Evolutionary conservation across 2,329 filamentous ascomycete genomes (phyloP).

Genomic region (Colletotrichum aenigma): DNA sequence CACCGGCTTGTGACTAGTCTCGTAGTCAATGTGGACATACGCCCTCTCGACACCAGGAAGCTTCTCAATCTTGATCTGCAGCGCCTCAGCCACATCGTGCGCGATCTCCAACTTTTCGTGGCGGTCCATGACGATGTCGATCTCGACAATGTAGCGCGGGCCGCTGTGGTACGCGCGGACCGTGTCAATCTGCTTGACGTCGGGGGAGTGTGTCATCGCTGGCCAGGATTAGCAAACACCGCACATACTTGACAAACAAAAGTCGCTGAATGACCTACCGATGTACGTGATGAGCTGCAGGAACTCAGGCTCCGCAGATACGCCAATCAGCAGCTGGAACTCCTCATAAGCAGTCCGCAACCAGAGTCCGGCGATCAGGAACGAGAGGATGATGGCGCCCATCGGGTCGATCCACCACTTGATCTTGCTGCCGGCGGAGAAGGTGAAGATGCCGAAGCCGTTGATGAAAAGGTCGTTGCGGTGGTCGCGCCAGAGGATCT

Average conservation of each 20-base stretch:
- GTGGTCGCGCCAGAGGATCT: constrained; percentile 96
- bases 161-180: constrained; percentile 93
- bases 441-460: constrained; percentile 88
- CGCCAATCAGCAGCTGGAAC: constrained; percentile 89
- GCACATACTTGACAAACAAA: not conserved
- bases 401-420: constrained; percentile 94
- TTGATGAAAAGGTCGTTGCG: constrained; percentile 98
- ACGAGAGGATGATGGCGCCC: constrained; percentile 84
- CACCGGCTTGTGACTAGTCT: constrained; percentile 89
- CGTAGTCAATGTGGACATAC: constrained; percentile 97
- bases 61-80: constrained; percentile 93
- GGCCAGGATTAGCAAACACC: not conserved
- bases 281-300: constrained; percentile 97
- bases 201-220: constrained; percentile 81
- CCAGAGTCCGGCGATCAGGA: constrained; percentile 82
- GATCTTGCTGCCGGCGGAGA: constrained; percentile 87
- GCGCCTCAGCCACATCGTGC: constrained; percentile 90
- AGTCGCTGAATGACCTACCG: constrained; percentile 42
- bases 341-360: constrained; percentile 83
- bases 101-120: constrained; percentile 74
- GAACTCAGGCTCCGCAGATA: constrained; percentile 82
- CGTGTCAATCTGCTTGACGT: constrained; percentile 88
- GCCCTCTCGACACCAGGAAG: constrained; percentile 90
- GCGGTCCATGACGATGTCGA: constrained; percentile 93
- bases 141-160: constrained; percentile 88